Conservation (phyloP, 2,329 filamentous ascomycete species). For the Pseudogymnoascus sp. region DNA sequence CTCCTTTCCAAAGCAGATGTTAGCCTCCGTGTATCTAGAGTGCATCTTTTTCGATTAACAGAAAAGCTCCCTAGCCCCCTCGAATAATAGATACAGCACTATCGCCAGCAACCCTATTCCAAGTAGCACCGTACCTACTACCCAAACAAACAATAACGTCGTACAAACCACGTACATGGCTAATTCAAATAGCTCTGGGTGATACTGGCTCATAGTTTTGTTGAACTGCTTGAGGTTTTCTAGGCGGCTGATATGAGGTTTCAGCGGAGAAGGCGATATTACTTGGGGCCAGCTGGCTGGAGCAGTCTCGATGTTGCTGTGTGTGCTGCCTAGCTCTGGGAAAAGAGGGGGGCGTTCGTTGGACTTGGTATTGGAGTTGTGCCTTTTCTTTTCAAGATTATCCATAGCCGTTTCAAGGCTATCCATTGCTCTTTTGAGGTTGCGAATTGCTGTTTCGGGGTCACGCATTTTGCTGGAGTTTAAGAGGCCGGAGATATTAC, state of each 20-base stretch:
- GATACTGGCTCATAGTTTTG: not conserved
- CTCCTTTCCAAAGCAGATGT: not conserved
- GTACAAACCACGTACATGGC: too few species aligned
- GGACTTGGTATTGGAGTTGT: not conserved
- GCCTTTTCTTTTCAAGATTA: not conserved
- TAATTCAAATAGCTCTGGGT: not conserved
- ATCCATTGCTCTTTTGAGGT: not conserved
- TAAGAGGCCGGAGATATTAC: too few species aligned
- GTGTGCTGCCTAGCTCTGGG: not conserved
- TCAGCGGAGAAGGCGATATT: not conserved
- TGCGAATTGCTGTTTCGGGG: not conserved
- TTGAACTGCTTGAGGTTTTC: not conserved
- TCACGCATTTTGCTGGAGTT: not conserved
- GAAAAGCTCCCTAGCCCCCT: not conserved
- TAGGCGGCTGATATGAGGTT: not conserved
- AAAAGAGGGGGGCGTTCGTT: not conserved
- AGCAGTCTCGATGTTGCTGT: too few species aligned
- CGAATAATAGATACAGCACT: not conserved
- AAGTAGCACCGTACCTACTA: too few species aligned
- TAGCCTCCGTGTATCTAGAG: not conserved
- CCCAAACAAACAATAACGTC: too few species aligned
- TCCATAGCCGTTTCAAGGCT: not conserved
- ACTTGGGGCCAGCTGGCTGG: too few species aligned
- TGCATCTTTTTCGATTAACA: not conserved
- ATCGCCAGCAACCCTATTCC: not conserved